Conservation (phyloP, 2,329 filamentous ascomycete species). For the Colletotrichum abscissum region DNA sequence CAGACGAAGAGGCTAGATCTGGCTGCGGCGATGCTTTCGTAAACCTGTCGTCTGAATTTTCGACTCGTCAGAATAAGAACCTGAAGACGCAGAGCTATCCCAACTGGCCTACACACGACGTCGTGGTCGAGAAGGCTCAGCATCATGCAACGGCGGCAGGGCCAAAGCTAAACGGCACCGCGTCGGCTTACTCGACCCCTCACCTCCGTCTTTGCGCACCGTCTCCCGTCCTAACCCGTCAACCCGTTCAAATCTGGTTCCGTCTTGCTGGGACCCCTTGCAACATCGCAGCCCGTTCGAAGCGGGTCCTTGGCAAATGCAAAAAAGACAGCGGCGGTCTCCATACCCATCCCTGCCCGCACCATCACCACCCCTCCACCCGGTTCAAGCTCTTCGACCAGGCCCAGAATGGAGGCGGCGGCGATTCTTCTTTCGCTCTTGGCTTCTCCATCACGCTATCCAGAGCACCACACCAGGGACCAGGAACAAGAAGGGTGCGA, state of each 20-base stretch:
- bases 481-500: constrained; percentile 17
- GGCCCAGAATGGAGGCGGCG: constrained; percentile 15
- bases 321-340: constrained; percentile 2
- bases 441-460: constrained; percentile 8
- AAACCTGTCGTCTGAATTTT: constrained; percentile 27
- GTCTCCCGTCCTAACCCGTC: constrained; percentile 22
- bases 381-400: constrained; percentile 27
- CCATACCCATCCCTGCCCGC: constrained; percentile 20
- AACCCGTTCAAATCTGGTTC: not conserved
- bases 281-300: constrained; percentile 17
- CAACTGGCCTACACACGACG: constrained; percentile 15
- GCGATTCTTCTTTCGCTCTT: constrained; percentile 13
- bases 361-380: constrained; percentile 14
- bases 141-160: constrained; percentile 31
- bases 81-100: constrained; percentile 8
- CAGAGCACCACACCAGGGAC: constrained; percentile 23
- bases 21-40: constrained; percentile 29
- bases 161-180: constrained; percentile 33
- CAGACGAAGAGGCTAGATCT: constrained; percentile 13
- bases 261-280: constrained; percentile 22
- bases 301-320: constrained; percentile 18
- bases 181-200: constrained; percentile 30
- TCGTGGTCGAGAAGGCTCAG: constrained; percentile 34
- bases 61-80: constrained; percentile 8
- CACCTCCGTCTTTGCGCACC: constrained; percentile 26